Conservation (phyloP, 2,329 filamentous ascomycete genomes). For the Onygenales sp. region DNA sequence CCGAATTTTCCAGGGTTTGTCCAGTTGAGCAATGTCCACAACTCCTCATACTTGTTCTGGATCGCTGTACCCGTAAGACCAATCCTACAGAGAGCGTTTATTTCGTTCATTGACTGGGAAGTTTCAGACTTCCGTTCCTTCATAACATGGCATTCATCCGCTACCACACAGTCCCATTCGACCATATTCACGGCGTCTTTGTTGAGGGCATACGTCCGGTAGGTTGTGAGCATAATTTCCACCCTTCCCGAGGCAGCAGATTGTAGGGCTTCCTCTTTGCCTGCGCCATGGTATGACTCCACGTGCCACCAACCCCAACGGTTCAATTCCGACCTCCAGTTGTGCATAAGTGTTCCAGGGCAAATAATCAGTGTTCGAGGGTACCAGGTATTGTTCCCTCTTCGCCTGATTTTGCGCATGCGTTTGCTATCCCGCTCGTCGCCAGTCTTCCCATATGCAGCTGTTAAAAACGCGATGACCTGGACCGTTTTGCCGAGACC, state of each 20-base stretch:
- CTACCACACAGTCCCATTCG: conserved; percentile 87
- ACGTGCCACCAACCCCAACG: conserved; percentile 96
- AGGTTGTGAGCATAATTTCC: conserved; percentile 92
- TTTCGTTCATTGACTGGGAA: conserved; percentile 76
- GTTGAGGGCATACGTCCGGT: conserved; percentile 73
- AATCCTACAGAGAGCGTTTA: conserved; percentile 87
- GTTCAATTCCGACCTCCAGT: conserved; percentile 79
- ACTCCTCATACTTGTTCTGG: conserved; percentile 94
- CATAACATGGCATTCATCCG: conserved; percentile 85
- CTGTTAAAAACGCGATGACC: conserved; percentile 83
- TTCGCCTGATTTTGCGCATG: conserved; percentile 73
- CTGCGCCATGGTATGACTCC: conserved; percentile 68
- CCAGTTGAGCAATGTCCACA: conserved; percentile 96
- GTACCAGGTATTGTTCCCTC: conserved; percentile 59
- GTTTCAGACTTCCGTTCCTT: conserved; percentile 71
- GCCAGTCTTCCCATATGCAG: conserved; percentile 86
- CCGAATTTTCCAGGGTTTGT: conserved; percentile 71
- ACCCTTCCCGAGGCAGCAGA: conserved; percentile 65
- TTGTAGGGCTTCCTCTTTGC: conserved; percentile 59
- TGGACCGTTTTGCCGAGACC: conserved; percentile 95
- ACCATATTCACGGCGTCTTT: conserved; percentile 71
- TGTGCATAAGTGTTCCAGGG: conserved; percentile 76
- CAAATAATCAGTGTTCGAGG: conserved; percentile 77
- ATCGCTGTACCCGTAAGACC: conserved; percentile 93
- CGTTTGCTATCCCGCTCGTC: conserved; percentile 77